Evolutionary conservation across 1,139 yeast genomes (phyloP), one percentile per base, ranked within the genome.

Genomic region (Groenewaldozyma auringiensis): DNA sequence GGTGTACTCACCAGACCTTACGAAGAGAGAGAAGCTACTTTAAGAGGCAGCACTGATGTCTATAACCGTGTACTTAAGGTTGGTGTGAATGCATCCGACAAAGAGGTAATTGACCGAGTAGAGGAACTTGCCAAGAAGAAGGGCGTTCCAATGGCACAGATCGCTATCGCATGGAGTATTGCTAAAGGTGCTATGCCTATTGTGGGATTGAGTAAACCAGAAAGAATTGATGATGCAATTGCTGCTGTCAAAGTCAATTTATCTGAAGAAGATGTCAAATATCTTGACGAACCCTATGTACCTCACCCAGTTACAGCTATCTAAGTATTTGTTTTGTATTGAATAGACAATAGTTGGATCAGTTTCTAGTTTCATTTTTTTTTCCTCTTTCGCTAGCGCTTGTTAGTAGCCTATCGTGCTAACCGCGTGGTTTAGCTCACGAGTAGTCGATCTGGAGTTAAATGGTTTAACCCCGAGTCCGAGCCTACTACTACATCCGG

Each of bases 111-210:
- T 43, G 54, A 58, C 13, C 63, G 83, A 21, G 78, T 79, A 16
- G 81, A 78, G 57, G 69, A 71, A 50, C 36, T 80, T 2, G 70
- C 83, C 13, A 64, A 66, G 51, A 71, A 71, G 51, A 60, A 64
- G 41, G 62, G 60, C 16, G 69, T 67, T 18, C 59, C 74, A 4
- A 79, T 78, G 83, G 77, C 81, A 0, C 64, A 65, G 16, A 60
- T 79, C 13, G 69, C 83, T 2, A 67, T 73, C 8, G 76, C 81
- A 2, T 79, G 83, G 81, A 68, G 68, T 2, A 49, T 77, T 9
- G 50, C 65, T 39, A 78, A 78, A 56, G 82, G 81, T 3, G 57
- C 66, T 8, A 47, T 56, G 33, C 81, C 82, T 2, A 75, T 79
- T 51, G 73, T 80, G 11, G 86, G 85, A 0, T 58, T 79, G 44